These are phyloP conservation scores for Truncatella angustata DNA, from an alignment of 2,329 filamentous ascomycete genomes.

Conservation along the genomic window DNA sequence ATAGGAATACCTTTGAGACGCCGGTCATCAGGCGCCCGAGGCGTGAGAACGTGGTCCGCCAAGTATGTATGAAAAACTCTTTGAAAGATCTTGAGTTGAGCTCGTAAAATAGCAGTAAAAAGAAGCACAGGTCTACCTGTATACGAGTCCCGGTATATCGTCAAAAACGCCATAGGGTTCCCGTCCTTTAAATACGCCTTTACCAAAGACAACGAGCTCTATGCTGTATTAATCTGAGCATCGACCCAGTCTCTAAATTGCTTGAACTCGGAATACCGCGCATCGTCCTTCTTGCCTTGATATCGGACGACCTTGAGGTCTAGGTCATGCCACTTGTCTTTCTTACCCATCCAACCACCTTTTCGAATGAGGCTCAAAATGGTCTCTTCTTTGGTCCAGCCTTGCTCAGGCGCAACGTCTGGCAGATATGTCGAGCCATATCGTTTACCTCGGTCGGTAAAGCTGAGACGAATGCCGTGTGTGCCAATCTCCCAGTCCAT, in stretches of 20 bases:
- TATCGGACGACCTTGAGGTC: conserved; percentile 80
- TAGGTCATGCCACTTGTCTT: conserved; percentile 75
- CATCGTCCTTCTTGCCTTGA: conserved; percentile 74
- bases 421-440: conserved; percentile 90
- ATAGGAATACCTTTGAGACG: too few species aligned
- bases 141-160: conserved; percentile 9
- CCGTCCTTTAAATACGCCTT: conserved; percentile 1
- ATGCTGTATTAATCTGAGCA: conserved; percentile 20
- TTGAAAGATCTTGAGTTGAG: conserved; percentile 2
- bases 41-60: too few species aligned
- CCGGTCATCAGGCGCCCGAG: too few species aligned
- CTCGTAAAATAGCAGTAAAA: background rate
- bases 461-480: conserved; percentile 85
- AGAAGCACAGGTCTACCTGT: conserved; percentile 19
- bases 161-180: background rate
- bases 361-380: conserved; percentile 89
- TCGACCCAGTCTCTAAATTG: conserved; percentile 75
- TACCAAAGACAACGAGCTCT: conserved; percentile 6
- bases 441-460: conserved; percentile 68
- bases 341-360: conserved; percentile 85
- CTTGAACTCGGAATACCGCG: conserved; percentile 73
- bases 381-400: conserved; percentile 92
- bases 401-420: conserved; percentile 87
- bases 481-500: conserved; percentile 84
- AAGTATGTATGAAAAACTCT: too few species aligned